A percentile compares a stretch with the other conserved stretches of the same genome.
These are phyloP conservation scores for Uronychia setigera DNA, from an alignment of 73 alveolate species.

Conservation along the genomic window DNA sequence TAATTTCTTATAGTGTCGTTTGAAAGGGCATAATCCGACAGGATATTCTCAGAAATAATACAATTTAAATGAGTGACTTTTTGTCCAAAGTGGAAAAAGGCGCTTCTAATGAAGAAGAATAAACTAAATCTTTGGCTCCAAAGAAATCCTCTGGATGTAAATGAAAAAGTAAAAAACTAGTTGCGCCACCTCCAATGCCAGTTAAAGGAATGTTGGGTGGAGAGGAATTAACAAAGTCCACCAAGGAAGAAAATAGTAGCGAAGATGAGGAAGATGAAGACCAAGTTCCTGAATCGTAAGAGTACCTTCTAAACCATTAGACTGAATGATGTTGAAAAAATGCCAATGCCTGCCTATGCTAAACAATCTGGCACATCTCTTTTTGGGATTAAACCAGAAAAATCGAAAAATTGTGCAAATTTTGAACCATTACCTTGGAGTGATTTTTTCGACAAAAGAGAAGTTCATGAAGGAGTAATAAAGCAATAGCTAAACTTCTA, in stretches of 20 bases:
- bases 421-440: constrained; percentile 20
- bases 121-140: not conserved
- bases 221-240: not conserved
- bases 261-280: constrained; percentile 1
- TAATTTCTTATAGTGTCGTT: too few relatives aligned
- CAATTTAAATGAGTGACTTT: not conserved
- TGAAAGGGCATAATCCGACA: too few relatives aligned
- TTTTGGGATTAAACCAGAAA: constrained; percentile 9
- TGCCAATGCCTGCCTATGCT: constrained; percentile 6
- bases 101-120: not conserved
- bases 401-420: not conserved
- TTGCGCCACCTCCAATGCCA: not conserved
- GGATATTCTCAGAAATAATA: too few relatives aligned
- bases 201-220: not conserved
- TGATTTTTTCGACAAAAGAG: constrained; percentile 52
- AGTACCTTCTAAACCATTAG: not conserved
- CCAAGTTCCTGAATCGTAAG: not conserved
- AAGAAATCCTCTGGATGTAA: not conserved
- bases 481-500: not conserved
- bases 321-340: not conserved
- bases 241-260: not conserved
- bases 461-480: constrained; percentile 30
- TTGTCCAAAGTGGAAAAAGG: not conserved
- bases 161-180: not conserved
- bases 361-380: not conserved